Evolutionary conservation across 208 protist genomes (phyloP).

Genomic region (Trypanosoma grayi): DNA sequence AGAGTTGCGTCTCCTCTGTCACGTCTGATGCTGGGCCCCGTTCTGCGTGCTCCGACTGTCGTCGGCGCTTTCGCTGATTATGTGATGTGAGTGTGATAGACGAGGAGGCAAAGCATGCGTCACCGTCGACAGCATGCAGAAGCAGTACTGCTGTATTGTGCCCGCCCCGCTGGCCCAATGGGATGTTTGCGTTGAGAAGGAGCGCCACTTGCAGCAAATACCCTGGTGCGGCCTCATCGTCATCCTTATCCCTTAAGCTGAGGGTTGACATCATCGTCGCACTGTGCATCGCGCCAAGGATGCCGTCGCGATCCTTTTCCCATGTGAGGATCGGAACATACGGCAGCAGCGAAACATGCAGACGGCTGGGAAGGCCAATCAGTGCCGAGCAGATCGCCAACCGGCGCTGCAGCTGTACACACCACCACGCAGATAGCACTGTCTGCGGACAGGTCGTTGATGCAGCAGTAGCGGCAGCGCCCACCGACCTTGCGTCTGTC

Average conservation of each 20-base stretch:
- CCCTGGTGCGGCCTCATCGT: neutral
- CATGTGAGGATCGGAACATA: conserved; percentile 52
- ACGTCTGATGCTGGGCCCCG: neutral
- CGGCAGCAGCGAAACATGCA: conserved; percentile 38
- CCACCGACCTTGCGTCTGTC: too few species aligned
- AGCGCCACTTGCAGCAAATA: conserved; percentile 32
- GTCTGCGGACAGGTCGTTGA: neutral
- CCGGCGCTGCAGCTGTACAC: conserved; percentile 47
- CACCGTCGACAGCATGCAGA: conserved; percentile 15
- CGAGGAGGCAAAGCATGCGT: conserved; percentile 13
- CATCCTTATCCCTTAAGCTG: neutral
- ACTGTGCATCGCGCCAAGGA: conserved; percentile 49
- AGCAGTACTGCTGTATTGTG: conserved; percentile 19
- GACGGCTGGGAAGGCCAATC: conserved; percentile 9
- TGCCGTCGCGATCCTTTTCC: conserved; percentile 46
- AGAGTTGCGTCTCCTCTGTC: neutral
- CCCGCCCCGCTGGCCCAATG: conserved; percentile 16
- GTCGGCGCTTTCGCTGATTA: conserved; percentile 12
- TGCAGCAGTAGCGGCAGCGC: neutral
- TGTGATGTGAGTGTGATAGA: conserved; percentile 6
- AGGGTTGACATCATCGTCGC: conserved; percentile 14
- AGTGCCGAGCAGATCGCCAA: conserved; percentile 50
- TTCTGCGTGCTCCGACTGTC: neutral
- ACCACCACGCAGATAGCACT: conserved; percentile 45
- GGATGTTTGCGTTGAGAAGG: conserved; percentile 50